Evolutionary conservation across 1,284 basidiomycete species (phyloP).

Genomic region (Tremellales sp.): DNA sequence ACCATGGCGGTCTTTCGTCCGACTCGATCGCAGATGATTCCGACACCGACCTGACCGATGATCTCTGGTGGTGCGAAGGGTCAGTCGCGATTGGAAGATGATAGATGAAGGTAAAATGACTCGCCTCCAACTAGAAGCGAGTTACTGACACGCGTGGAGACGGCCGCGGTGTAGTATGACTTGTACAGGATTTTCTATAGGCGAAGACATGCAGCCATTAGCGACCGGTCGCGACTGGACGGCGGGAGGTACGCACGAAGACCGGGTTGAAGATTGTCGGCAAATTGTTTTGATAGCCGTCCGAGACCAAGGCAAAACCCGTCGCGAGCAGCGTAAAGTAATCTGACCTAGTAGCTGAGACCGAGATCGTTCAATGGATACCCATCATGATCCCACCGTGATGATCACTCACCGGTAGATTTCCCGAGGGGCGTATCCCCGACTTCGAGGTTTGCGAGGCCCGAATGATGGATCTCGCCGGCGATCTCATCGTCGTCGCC

Average conservation of each 20-base stretch:
- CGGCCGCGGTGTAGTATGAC: conserved; percentile 56
- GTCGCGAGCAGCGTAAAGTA: conserved; percentile 28
- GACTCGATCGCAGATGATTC: conserved; percentile 65
- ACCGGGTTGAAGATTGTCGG: conserved; percentile 28
- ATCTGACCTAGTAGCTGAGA: conserved; percentile 12
- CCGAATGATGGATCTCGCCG: neutral
- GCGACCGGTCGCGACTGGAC: neutral
- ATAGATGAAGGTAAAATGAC: neutral
- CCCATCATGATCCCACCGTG: neutral
- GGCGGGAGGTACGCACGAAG: conserved; percentile 18
- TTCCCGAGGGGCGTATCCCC: conserved; percentile 7
- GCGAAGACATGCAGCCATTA: neutral
- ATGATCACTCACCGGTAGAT: conserved; percentile 4
- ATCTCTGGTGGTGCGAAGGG: conserved; percentile 24
- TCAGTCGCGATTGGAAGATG: neutral
- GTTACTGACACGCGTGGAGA: conserved; percentile 70
- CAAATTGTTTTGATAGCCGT: conserved; percentile 44
- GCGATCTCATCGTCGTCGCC: too few relatives aligned
- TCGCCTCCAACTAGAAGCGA: conserved; percentile 62
- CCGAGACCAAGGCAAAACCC: conserved; percentile 41
- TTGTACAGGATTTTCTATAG: conserved; percentile 56
- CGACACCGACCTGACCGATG: conserved; percentile 39
- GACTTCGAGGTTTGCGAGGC: conserved; percentile 1
- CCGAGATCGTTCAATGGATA: neutral
- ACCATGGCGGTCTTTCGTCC: conserved; percentile 70